phyloP scores from a whole-genome alignment of 495 filamentous ascomycete species.

The Penicillium paxilli region DNA sequence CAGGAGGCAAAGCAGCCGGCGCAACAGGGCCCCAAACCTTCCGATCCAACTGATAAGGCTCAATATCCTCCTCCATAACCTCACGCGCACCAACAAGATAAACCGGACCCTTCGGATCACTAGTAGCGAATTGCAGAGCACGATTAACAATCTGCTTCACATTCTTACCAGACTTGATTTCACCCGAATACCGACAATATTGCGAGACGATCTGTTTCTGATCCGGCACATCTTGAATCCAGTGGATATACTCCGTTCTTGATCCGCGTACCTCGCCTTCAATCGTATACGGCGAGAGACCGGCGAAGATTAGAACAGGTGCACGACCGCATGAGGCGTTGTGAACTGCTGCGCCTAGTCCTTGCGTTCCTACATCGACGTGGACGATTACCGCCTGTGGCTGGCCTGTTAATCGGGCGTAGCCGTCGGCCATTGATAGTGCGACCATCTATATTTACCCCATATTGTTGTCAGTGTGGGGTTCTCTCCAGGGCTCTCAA shows the following conservation, averaged over 20 bases:
- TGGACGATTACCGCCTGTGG: slow-evolving; percentile 94
- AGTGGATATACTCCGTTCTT: slow-evolving; percentile 94
- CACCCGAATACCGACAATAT: slow-evolving; percentile 90
- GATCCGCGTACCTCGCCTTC: slow-evolving; percentile 89
- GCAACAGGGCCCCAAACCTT: slow-evolving; percentile 73
- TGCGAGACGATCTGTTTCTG: slow-evolving; percentile 90
- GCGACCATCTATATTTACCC: slow-evolving; percentile 89
- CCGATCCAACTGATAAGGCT: slow-evolving; percentile 75
- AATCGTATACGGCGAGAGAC: slow-evolving; percentile 83
- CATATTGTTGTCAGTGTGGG: slow-evolving; percentile 2
- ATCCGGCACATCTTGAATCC: slow-evolving; percentile 96
- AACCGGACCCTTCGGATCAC: slow-evolving; percentile 80
- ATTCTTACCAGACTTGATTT: slow-evolving; percentile 90
- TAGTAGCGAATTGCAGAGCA: slow-evolving; percentile 81
- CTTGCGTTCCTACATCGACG: slow-evolving; percentile 95
- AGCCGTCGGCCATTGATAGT: slow-evolving; percentile 95
- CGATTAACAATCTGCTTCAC: slow-evolving; percentile 96
- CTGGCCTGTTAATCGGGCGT: slow-evolving; percentile 80
- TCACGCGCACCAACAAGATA: slow-evolving; percentile 85
- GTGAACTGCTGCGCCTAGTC: slow-evolving; percentile 86
- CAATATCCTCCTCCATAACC: slow-evolving; percentile 89
- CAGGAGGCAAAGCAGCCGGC: slow-evolving; percentile 68
- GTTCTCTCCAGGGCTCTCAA: not conserved
- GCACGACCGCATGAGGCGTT: slow-evolving; percentile 85
- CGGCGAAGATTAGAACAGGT: slow-evolving; percentile 88